Evolutionary conservation across 1,139 yeast genomes (phyloP).

Genomic region (Scheffersomyces titani): DNA sequence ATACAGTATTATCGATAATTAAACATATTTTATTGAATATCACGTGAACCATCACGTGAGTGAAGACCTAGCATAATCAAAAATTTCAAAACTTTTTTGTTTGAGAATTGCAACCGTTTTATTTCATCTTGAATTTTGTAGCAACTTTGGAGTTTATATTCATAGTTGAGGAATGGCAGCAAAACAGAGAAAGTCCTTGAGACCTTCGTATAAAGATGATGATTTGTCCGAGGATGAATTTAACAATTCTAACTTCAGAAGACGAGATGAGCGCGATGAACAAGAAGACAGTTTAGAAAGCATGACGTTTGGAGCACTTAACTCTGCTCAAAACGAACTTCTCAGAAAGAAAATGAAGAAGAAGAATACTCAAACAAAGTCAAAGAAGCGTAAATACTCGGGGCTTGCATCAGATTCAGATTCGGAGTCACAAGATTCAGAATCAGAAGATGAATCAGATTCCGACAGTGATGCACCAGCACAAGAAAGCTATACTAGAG

Average conservation of each 20-base stretch:
- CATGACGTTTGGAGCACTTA: slow-evolving; percentile 17
- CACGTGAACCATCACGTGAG: not conserved
- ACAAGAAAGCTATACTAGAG: slow-evolving; percentile 13
- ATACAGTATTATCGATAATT: too few species aligned
- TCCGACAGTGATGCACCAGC: slow-evolving; percentile 23
- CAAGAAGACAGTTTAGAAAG: slow-evolving; percentile 38
- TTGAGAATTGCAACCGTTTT: not conserved
- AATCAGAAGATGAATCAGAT: slow-evolving; percentile 9
- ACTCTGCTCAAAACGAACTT: slow-evolving; percentile 43
- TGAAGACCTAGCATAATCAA: not conserved
- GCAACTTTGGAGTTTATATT: slow-evolving; percentile 12
- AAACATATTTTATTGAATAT: too few species aligned
- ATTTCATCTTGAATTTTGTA: slow-evolving; percentile 13
- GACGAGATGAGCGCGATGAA: slow-evolving; percentile 13
- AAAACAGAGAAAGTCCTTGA: slow-evolving; percentile 8
- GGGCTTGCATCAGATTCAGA: slow-evolving; percentile 5
- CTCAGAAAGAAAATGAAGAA: slow-evolving; percentile 27
- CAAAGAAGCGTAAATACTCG: slow-evolving; percentile 10
- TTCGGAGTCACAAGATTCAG: slow-evolving; percentile 4
- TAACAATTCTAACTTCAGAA: slow-evolving; percentile 10
- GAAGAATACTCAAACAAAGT: slow-evolving; percentile 6
- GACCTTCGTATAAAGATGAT: slow-evolving; percentile 17
- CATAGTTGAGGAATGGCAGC: slow-evolving; percentile 1
- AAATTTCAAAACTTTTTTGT: not conserved
- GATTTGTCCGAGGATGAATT: slow-evolving; percentile 20